Evolutionary conservation across 1,284 basidiomycete species (phyloP).

Genomic region (Abortiporus biennis): DNA sequence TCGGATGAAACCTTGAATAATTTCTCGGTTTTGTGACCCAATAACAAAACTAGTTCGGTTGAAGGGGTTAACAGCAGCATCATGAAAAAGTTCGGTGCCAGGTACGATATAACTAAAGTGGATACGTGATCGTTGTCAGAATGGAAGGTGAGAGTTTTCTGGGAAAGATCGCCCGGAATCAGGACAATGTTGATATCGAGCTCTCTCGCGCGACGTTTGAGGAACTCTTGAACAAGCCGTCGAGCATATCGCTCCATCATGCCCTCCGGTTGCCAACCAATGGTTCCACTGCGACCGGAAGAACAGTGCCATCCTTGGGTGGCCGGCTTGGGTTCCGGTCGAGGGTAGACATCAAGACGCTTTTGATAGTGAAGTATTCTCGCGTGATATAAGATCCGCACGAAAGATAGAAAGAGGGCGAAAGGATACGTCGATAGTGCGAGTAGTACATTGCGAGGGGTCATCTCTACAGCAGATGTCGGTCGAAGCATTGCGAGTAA

Average conservation of each 20-base stretch:
- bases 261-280: conserved; percentile 41
- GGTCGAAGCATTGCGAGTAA: conserved; percentile 42
- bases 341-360: conserved; percentile 52
- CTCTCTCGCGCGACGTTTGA: conserved; percentile 28
- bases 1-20: conserved; percentile 13
- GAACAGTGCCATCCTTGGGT: conserved; percentile 10
- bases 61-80: conserved; percentile 40
- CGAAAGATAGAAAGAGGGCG: conserved; percentile 51
- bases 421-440: conserved; percentile 47
- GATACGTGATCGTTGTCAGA: conserved; percentile 6
- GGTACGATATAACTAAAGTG: conserved; percentile 39
- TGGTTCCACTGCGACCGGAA: conserved; percentile 24
- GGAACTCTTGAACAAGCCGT: conserved; percentile 28
- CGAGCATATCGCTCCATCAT: conserved; percentile 36
- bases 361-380: conserved; percentile 63
- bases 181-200: conserved; percentile 31
- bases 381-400: conserved; percentile 64
- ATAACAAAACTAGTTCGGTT: conserved; percentile 13
- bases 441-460: conserved; percentile 33
- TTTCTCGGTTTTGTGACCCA: conserved; percentile 12
- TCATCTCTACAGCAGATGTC: conserved; percentile 34
- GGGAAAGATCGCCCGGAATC: conserved; percentile 31
- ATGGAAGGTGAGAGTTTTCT: conserved; percentile 18
- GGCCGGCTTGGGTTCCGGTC: conserved; percentile 54
- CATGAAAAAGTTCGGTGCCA: conserved; percentile 49